Evolutionary conservation across 495 filamentous ascomycete genomes (phyloP), one percentile per base, ranked within the genome.

Genomic region (Hypomontagnella monticulosa): DNA sequence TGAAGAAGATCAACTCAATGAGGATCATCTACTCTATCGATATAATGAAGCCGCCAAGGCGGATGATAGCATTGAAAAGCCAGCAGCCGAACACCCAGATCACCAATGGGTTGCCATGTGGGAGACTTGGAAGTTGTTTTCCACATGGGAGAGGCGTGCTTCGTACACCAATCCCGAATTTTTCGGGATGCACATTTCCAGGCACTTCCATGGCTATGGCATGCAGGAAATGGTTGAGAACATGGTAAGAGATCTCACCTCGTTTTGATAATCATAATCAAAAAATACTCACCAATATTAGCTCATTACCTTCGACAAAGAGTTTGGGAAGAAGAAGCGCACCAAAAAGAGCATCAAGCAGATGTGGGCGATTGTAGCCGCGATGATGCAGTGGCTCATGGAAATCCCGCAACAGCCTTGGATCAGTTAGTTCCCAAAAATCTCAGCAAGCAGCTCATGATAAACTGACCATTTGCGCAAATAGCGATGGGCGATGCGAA

Each of bases 201-300:
- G 59, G 27, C 30, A 48, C 10, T 68, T 68, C 49, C 65, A 68
- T 20, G 59, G 65, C 16, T 12, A 58, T 4, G 65, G 65, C 2
- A 58, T 63, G 58, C 65, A 68, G 27, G 65, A 63, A 41, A 37
- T 58, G 20, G 42, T 68, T 20, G 65, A 68, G 42, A 68, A 68
- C 20, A 68, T 68, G 59, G 64, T 67, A 61, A 67, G 63, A 42
- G 12, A 20, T 15, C 5, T 47, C 38, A 15, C 20, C n/a, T 32
- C 27, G 4, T 0, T 10, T 16, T n/a, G 7, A 11, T 0, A 38
- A 12, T 49, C 8, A 53, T 7, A 34, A 18, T 10, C 0, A 12
- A 11, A 30, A n/a, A 16, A 40, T 0, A 19, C 57, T 41, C 30
- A 58, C 8, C 15, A 18, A 36, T 36, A 9, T 37, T 43, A 67